These are phyloP conservation scores for Lentinula edodes DNA, from an alignment of 768 basidiomycete species.

Conservation along the genomic window DNA sequence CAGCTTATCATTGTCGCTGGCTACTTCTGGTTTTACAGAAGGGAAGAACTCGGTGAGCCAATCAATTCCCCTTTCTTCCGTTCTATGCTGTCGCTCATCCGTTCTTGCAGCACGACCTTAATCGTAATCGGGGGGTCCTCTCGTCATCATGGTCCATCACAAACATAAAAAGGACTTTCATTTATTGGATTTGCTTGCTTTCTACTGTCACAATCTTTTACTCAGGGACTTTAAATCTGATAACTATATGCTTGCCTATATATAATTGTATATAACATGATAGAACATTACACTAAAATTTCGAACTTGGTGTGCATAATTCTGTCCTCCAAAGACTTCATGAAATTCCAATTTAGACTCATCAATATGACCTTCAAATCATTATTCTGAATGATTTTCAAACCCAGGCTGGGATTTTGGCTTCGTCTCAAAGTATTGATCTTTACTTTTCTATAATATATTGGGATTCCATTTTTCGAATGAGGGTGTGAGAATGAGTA, in stretches of 20 bases:
- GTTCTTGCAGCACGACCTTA: conserved; percentile 1
- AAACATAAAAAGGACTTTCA: neutral
- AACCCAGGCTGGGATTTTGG: too few relatives aligned
- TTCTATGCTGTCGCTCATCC: neutral
- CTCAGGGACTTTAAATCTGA: neutral
- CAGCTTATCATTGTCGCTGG: conserved; percentile 84
- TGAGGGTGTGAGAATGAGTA: too few relatives aligned
- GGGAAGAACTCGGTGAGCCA: conserved; percentile 79
- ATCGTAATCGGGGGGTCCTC: neutral
- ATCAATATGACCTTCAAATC: too few relatives aligned
- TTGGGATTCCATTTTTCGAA: too few relatives aligned
- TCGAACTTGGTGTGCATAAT: neutral
- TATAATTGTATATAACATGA: conserved; percentile 7
- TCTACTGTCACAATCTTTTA: neutral
- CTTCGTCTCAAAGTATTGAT: too few relatives aligned
- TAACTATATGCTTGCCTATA: neutral
- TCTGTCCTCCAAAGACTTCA: neutral
- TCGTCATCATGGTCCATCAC: neutral
- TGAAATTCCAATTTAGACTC: too few relatives aligned
- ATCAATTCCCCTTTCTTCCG: neutral
- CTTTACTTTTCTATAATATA: too few relatives aligned
- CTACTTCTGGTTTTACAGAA: conserved; percentile 97
- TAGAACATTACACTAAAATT: conserved; percentile 9
- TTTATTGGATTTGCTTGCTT: neutral
- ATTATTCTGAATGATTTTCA: too few relatives aligned